Evolutionary conservation across 2,329 filamentous ascomycete genomes (phyloP), one percentile per base, ranked within the genome.

Genomic region (Achaetomium macrosporum): DNA sequence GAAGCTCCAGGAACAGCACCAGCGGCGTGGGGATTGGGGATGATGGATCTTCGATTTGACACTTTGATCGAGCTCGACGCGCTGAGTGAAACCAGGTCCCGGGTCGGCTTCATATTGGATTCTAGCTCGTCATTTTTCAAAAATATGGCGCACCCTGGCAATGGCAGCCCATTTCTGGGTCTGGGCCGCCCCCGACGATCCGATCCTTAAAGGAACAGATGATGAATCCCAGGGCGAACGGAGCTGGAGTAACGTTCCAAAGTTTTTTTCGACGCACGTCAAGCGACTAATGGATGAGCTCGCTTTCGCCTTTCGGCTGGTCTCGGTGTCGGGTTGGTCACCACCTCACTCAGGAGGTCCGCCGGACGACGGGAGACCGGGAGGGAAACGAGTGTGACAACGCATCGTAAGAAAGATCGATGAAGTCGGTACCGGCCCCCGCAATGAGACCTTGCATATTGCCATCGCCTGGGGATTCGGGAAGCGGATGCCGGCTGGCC

Each of bases 81-180:
- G 36, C 35, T 13, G 42, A 43, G 47, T 4, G 25, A 25, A 43
- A 17, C 16, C 30, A 51, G 17, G 36, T 46, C 33, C 53, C 42
- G 47, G 54, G 37, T 47, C 42, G 42, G 42, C 41, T 58, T 44
- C 49, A 57, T 58, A 54, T 58, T 53, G 51, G 44, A 44, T 57
- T 53, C 37, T 41, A 48, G 42, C 33, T 46, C 42, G 41, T 36
- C 36, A 48, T 49, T 48, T 47, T 31, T 53, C 46, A 48, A 37
- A 42, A 49, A 20, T 20, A 19, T 54, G 15, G 41, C 3, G 7
- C 29, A 37, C 20, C 39, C 19, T 47, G 16, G 12, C 15, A 25
- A 4, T 4, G 7, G 25, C 25, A 25, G 25, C 25, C 25, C 25
- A 25, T 42, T 37, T 3, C 30, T 37, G 42, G 43, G 50, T 36